These are phyloP conservation scores for Arthrobotrys sinensis DNA, from an alignment of 2,329 filamentous ascomycete genomes.

Conservation along the genomic window DNA sequence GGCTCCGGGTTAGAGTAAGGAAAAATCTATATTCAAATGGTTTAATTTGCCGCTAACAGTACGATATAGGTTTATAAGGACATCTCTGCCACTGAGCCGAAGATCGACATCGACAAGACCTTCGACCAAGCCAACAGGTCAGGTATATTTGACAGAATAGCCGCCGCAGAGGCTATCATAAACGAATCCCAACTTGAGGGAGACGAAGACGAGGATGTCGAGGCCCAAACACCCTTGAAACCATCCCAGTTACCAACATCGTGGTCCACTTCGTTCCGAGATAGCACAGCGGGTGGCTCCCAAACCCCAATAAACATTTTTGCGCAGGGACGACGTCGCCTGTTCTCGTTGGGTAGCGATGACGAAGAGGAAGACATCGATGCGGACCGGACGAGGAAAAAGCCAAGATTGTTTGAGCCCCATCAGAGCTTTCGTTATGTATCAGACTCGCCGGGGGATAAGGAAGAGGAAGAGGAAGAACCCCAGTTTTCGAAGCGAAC, in stretches of 20 bases:
- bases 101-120: slow-evolving; percentile 46
- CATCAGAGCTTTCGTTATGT: slow-evolving; percentile 54
- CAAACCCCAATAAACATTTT: slow-evolving; percentile 55
- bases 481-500: slow-evolving; percentile 6
- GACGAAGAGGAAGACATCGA: slow-evolving; percentile 52
- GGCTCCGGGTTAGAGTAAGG: slow-evolving; percentile 45
- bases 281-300: slow-evolving; percentile 9
- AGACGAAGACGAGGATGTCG: slow-evolving; percentile 22
- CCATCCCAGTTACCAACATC: slow-evolving; percentile 31
- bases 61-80: slow-evolving; percentile 43
- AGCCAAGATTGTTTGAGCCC: slow-evolving; percentile 45
- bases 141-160: slow-evolving; percentile 50
- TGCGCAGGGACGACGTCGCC: slow-evolving; percentile 46
- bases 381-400: slow-evolving; percentile 33
- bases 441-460: slow-evolving; percentile 37
- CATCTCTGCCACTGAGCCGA: slow-evolving; percentile 21
- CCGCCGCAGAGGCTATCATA: slow-evolving; percentile 46
- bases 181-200: slow-evolving; percentile 43
- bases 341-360: slow-evolving; percentile 44
- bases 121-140: slow-evolving; percentile 47
- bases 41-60: background rate
- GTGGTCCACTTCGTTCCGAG: slow-evolving; percentile 51
- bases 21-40: background rate
- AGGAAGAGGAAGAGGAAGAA: slow-evolving; percentile 12
- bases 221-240: slow-evolving; percentile 31